Evolutionary conservation across 192 early-diverging fungal species (phyloP).

Genomic region (Coemansia furcata): DNA sequence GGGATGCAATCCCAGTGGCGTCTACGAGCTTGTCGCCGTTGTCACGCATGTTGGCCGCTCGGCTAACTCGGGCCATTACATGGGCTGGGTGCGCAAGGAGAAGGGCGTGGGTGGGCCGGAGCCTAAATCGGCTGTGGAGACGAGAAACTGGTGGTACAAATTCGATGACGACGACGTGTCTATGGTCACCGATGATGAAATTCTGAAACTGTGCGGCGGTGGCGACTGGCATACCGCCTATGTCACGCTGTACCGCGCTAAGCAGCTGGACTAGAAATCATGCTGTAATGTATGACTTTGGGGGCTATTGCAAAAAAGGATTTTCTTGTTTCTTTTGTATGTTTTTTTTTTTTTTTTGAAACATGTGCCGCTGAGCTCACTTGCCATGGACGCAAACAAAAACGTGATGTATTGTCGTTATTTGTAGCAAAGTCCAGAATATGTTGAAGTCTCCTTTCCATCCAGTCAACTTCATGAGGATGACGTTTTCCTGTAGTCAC

Average conservation of each 20-base stretch:
- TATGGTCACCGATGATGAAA: slow-evolving; percentile 78
- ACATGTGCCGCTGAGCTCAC: too few relatives aligned
- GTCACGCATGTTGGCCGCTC: slow-evolving; percentile 94
- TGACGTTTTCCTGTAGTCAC: too few relatives aligned
- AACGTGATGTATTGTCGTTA: too few relatives aligned
- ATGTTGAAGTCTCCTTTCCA: too few relatives aligned
- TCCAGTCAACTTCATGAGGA: too few relatives aligned
- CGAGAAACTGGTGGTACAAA: slow-evolving; percentile 77
- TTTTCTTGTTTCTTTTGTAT: too few relatives aligned
- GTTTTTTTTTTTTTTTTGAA: too few relatives aligned
- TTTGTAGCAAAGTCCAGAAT: too few relatives aligned
- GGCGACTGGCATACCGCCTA: slow-evolving; percentile 87
- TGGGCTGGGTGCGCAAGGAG: slow-evolving; percentile 88
- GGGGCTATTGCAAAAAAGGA: not conserved
- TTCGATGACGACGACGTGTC: slow-evolving; percentile 97
- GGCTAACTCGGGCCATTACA: slow-evolving; percentile 93
- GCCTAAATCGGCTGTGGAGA: slow-evolving; percentile 44
- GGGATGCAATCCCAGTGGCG: slow-evolving; percentile 82
- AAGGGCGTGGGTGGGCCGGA: slow-evolving; percentile 50
- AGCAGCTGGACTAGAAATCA: slow-evolving; percentile 47
- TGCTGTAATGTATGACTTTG: too few relatives aligned
- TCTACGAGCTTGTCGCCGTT: slow-evolving; percentile 91
- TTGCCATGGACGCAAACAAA: too few relatives aligned
- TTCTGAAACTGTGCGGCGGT: slow-evolving; percentile 87
- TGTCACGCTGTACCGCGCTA: slow-evolving; percentile 83